Evolutionary conservation across 805 yeast species (phyloP).

Genomic region (Metschnikowia santaceciliae): DNA sequence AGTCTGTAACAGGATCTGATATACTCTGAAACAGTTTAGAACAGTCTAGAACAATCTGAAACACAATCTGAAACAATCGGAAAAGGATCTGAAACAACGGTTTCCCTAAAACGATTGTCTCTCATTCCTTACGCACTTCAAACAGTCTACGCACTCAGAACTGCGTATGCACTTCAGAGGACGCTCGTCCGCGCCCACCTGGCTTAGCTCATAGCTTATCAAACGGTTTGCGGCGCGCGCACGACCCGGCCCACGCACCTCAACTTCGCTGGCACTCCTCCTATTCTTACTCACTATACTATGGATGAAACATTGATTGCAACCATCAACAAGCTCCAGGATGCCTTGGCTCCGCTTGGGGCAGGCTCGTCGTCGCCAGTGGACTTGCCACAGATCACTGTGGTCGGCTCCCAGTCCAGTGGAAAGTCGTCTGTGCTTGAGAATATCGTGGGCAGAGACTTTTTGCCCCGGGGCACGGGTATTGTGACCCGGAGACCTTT

Average conservation of each 20-base stretch:
- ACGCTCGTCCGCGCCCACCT: background rate
- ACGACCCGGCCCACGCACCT: slow-evolving; percentile 6
- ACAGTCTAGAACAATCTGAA: too few relatives aligned
- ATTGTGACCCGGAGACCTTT: slow-evolving; percentile 88
- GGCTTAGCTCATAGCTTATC: slow-evolving; percentile 6
- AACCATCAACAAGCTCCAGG: slow-evolving; percentile 86
- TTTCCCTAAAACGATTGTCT: too few relatives aligned
- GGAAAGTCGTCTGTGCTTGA: slow-evolving; percentile 89
- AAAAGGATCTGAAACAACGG: too few relatives aligned
- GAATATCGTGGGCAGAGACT: slow-evolving; percentile 88
- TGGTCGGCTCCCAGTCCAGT: slow-evolving; percentile 86
- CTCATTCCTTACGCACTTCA: too few relatives aligned
- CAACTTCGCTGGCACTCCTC: background rate
- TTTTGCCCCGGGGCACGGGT: slow-evolving; percentile 89
- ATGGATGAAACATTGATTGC: slow-evolving; percentile 80
- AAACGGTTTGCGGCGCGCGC: slow-evolving; percentile 6
- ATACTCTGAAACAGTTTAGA: too few relatives aligned
- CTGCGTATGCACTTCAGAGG: background rate
- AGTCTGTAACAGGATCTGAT: too few relatives aligned
- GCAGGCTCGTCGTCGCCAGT: slow-evolving; percentile 87
- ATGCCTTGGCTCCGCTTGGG: slow-evolving; percentile 95
- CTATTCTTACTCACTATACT: background rate
- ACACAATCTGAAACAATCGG: too few relatives aligned
- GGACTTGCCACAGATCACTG: slow-evolving; percentile 92
- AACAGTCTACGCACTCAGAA: too few relatives aligned